Base-by-base conservation (phyloP, 495 filamentous ascomycete species). In the Hypoxylon intermedium region DNA sequence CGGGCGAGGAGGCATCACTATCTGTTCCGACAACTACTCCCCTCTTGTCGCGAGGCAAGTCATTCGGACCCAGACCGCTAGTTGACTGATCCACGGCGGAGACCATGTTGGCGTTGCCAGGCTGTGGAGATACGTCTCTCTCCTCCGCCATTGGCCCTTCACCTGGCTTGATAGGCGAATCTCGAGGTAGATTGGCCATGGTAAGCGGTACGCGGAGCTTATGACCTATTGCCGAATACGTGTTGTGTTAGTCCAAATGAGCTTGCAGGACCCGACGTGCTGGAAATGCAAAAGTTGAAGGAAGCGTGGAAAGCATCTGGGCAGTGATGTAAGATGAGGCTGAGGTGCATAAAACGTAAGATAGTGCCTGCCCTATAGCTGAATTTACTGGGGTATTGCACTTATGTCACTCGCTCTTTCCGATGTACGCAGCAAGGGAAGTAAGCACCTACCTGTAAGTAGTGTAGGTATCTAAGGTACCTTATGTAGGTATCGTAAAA, bases 31-130 rank as follows among this genome's bases (percentile, higher is more conserved):
- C 4, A 7, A 31, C 36, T 31, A 5, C 41, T 41, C 16, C 55
- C 15, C 19, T 38, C 34, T 18, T 47, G 23, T n/a, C 46, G 31
- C 20, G 30, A 4, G 47, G 53, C 49, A 55, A n/a, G n/a, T n/a
- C n/a, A n/a, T n/a, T n/a, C n/a, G n/a, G n/a, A n/a, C 34, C 53
- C 41, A 57, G 56, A 60, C 62, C 62, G 56, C 62, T 41, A 52
- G 34, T 53, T 48, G 52, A 30, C 30, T 52, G 33, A 41, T 23
- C 13, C 33, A 20, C 9, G 23, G 42, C 30, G 3, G 38, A 24
- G 37, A 31, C 54, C 44, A 36, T 55, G 31, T 15, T 24, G 18
- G 30, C 37, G 13, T 13, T 15, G 49, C 48, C 41, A 38, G 58
- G 45, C 41, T 57, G 53, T 30, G 26, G 21, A 24, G 50, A 13